Percentiles rank a stretch among this genome's conserved stretches.
phyloP scores from a whole-genome alignment of 345 rosid genomes.

The Cardamine chenopodiifolia region DNA sequence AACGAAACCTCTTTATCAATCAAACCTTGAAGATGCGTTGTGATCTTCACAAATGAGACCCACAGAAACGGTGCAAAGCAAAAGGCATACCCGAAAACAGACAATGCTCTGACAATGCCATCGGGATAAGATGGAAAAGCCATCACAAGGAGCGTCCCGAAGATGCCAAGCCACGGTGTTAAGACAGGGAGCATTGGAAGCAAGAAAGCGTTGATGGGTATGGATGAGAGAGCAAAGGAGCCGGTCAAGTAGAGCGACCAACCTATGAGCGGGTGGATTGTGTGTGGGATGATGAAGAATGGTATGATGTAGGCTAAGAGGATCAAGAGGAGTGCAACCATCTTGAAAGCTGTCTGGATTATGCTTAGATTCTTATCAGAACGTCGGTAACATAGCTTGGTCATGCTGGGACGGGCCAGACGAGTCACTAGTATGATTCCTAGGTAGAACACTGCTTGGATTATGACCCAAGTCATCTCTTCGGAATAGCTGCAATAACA shows the following conservation, averaged over 20 bases:
- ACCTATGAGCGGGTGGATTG: slow-evolving; percentile 81
- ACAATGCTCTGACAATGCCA: slow-evolving; percentile 72
- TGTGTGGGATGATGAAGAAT: slow-evolving; percentile 73
- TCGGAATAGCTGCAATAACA: slow-evolving; percentile 57
- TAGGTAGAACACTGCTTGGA: slow-evolving; percentile 62
- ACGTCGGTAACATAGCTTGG: slow-evolving; percentile 78
- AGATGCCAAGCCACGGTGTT: slow-evolving; percentile 65
- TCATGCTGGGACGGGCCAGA: slow-evolving; percentile 63
- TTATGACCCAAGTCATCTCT: slow-evolving; percentile 71
- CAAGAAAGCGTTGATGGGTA: slow-evolving; percentile 67
- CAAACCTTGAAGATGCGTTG: slow-evolving; percentile 63
- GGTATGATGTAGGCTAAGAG: slow-evolving; percentile 75
- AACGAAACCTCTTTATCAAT: slow-evolving; percentile 78
- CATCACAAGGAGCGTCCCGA: slow-evolving; percentile 79
- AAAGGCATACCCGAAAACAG: slow-evolving; percentile 71
- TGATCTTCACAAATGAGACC: slow-evolving; percentile 59
- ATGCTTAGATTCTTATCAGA: slow-evolving; percentile 58
- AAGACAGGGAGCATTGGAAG: slow-evolving; percentile 63
- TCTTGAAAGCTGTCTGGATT: slow-evolving; percentile 60
- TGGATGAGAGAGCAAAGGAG: slow-evolving; percentile 58
- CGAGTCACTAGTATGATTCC: slow-evolving; percentile 67
- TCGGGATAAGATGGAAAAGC: slow-evolving; percentile 72
- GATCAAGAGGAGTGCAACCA: slow-evolving; percentile 69
- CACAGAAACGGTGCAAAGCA: slow-evolving; percentile 75
- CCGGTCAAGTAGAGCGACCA: slow-evolving; percentile 84